Percentiles rank a stretch among this genome's conserved stretches.
phyloP scores from a whole-genome alignment of 495 filamentous ascomycete genomes.

The Aspergillus ostianus region DNA sequence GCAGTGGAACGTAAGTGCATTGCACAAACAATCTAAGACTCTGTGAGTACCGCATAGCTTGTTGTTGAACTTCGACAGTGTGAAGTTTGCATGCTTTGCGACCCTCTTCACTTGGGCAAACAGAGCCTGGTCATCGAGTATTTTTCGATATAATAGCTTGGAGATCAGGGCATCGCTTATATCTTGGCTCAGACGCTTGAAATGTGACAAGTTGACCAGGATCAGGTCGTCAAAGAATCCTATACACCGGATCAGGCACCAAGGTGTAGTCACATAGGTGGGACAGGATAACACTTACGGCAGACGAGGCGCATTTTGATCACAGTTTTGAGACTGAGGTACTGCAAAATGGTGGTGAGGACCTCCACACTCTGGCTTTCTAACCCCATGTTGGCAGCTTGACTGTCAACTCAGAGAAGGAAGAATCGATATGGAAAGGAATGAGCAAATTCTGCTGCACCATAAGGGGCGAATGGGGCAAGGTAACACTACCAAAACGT shows the following conservation, averaged over 20 bases:
- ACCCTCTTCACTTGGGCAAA: neutral
- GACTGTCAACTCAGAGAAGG: neutral
- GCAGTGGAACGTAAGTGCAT: neutral
- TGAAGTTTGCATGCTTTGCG: neutral
- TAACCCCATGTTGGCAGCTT: constrained; percentile 9
- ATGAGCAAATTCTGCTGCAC: neutral
- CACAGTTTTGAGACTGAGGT: constrained; percentile 1
- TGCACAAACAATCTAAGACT: neutral
- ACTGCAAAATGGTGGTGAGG: neutral
- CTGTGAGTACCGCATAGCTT: neutral
- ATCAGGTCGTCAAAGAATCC: neutral
- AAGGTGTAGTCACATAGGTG: neutral
- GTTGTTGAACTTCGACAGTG: neutral
- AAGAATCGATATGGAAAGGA: neutral
- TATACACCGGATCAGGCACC: neutral
- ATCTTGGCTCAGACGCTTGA: neutral
- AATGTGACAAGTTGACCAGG: neutral
- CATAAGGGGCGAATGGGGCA: neutral
- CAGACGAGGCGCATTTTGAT: constrained; percentile 4
- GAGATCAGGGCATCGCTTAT: neutral
- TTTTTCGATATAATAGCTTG: neutral
- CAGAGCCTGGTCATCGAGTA: neutral
- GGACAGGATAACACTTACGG: constrained; percentile 5
- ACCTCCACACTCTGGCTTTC: constrained; percentile 2
- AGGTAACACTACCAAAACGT: neutral